phyloP scores from a whole-genome alignment of 2,329 filamentous ascomycete genomes.

The Colletotrichum kahawae region DNA sequence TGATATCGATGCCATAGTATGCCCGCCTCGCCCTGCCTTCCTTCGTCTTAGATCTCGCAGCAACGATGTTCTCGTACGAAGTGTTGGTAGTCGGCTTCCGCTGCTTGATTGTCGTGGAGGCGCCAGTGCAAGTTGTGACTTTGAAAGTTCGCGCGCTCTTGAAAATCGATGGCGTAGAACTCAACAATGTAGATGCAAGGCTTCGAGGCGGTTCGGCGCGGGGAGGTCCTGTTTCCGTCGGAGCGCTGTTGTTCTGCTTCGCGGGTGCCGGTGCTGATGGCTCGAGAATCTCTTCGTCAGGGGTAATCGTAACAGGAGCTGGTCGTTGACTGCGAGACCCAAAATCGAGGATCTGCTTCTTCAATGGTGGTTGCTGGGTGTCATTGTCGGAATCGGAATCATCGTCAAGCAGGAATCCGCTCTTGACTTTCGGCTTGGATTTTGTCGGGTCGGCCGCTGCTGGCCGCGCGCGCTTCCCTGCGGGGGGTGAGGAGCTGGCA shows the following conservation, averaged over 20 bases:
- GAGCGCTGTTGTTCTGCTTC: neutral
- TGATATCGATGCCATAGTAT: conserved; percentile 94
- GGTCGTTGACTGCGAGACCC: neutral
- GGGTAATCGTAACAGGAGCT: neutral
- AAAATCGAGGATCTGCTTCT: conserved; percentile 22
- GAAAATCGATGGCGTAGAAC: conserved; percentile 25
- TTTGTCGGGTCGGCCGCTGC: conserved; percentile 36
- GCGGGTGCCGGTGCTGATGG: neutral
- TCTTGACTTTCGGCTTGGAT: conserved; percentile 34
- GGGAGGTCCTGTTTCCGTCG: neutral
- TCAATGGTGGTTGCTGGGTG: conserved; percentile 13
- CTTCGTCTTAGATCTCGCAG: conserved; percentile 68
- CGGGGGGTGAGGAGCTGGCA: conserved; percentile 47
- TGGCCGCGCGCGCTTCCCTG: conserved; percentile 39
- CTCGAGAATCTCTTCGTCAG: neutral
- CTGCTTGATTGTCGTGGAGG: conserved; percentile 58
- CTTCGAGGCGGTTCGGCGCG: neutral
- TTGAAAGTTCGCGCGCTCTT: conserved; percentile 36
- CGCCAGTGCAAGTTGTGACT: conserved; percentile 63
- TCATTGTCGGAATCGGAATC: conserved; percentile 31
- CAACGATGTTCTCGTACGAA: conserved; percentile 71
- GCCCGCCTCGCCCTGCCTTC: conserved; percentile 73
- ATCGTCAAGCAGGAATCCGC: conserved; percentile 45
- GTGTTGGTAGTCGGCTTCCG: conserved; percentile 51
- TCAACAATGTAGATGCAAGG: neutral